Conservation (phyloP, 176 grass and related monocot species). For the Raddia guianensis region DNA sequence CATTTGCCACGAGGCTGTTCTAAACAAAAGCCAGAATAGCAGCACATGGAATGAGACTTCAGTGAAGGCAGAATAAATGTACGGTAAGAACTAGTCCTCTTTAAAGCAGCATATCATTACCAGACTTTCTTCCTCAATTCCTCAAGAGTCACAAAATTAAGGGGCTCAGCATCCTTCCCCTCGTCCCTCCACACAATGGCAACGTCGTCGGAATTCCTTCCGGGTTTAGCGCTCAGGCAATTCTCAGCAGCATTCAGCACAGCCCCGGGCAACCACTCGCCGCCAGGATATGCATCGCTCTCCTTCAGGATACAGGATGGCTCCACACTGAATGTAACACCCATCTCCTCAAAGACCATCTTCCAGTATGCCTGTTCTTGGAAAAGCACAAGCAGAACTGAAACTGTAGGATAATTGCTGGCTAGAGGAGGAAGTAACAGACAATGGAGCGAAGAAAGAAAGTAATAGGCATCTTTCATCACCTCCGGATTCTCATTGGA, state of each 20-base stretch:
- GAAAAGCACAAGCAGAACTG: neutral
- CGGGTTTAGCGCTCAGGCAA: constrained; percentile 67
- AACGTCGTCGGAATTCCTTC: constrained; percentile 45
- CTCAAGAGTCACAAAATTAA: constrained; percentile 72
- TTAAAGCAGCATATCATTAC: constrained; percentile 45
- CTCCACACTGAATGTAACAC: constrained; percentile 57
- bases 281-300: constrained; percentile 57
- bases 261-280: constrained; percentile 75
- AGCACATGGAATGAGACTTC: neutral
- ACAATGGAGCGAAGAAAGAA: neutral
- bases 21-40: constrained; percentile 23
- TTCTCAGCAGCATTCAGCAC: constrained; percentile 71
- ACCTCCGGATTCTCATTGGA: constrained; percentile 85
- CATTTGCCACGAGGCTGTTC: constrained; percentile 83
- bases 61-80: neutral
- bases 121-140: constrained; percentile 78
- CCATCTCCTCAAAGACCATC: constrained; percentile 86
- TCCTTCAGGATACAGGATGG: constrained; percentile 73
- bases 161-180: constrained; percentile 62
- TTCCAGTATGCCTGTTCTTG: constrained; percentile 76
- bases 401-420: constrained; percentile 7
- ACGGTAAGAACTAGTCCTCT: constrained; percentile 4
- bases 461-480: neutral
- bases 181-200: constrained; percentile 88
- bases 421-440: neutral